Conservation (phyloP, 1,284 basidiomycete species). For the Apiotrichum akiyoshidainum region DNA sequence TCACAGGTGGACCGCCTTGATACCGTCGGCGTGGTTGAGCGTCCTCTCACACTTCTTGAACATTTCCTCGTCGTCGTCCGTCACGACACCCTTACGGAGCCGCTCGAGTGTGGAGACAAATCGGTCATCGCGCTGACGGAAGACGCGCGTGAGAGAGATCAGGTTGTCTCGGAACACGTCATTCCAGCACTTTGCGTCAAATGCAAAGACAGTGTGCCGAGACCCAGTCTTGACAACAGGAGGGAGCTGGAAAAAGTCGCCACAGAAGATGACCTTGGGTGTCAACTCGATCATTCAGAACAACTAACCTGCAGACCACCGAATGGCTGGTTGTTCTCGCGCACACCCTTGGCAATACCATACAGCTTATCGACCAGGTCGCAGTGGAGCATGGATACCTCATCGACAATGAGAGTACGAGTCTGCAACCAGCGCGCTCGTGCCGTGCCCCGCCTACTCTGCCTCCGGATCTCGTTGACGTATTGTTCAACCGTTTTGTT, state of each 20-base stretch:
- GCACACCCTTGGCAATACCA: conserved; percentile 61
- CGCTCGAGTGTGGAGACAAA: conserved; percentile 46
- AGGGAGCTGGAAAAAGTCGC: conserved; percentile 61
- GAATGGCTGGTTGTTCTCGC: conserved; percentile 66
- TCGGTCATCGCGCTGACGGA: conserved; percentile 57
- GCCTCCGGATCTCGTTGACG: conserved; percentile 49
- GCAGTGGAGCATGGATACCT: conserved; percentile 64
- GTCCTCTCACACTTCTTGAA: conserved; percentile 23
- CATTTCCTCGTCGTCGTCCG: conserved; percentile 16
- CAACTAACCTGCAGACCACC: conserved; percentile 77
- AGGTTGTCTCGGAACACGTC: conserved; percentile 24
- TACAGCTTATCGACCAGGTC: conserved; percentile 78
- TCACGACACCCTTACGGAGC: conserved; percentile 34
- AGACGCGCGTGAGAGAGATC: conserved; percentile 68
- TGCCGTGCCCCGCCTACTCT: conserved; percentile 35
- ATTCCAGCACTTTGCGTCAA: conserved; percentile 36
- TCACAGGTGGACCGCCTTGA: conserved; percentile 41
- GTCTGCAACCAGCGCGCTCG: conserved; percentile 57
- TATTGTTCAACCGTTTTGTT: conserved; percentile 48
- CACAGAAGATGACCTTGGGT: conserved; percentile 60
- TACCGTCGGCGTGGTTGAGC: conserved; percentile 31
- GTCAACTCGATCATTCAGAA: conserved; percentile 21
- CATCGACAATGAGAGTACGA: conserved; percentile 65
- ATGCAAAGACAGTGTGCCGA: conserved; percentile 40
- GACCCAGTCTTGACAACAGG: conserved; percentile 62